Evolutionary conservation across 169 alveolate species (phyloP).

Genomic region (Pseudocohnilembus persalinus): DNA sequence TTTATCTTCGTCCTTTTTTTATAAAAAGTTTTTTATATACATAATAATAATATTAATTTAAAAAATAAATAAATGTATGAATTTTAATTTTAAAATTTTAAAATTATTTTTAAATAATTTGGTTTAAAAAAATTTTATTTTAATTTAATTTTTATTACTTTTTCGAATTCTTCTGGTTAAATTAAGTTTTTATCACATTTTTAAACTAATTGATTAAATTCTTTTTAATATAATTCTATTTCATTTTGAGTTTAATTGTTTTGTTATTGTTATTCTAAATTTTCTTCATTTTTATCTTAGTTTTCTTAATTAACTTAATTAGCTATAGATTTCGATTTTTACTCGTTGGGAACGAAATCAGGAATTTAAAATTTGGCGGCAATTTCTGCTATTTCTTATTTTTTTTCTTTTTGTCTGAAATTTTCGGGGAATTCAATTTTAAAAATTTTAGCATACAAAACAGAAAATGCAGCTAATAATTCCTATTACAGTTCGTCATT

Average conservation of each 20-base stretch:
- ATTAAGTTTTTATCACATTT: conserved; percentile 28
- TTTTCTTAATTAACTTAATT: conserved; percentile 45
- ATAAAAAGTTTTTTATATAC: no score
- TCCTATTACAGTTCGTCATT: conserved; percentile 55
- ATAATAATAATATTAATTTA: no score
- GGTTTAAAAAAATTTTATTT: not conserved
- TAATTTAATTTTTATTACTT: not conserved
- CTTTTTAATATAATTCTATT: not conserved
- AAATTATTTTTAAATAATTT: no score
- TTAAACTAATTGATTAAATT: not conserved
- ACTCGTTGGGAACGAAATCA: conserved; percentile 68
- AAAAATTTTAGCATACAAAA: conserved; percentile 67
- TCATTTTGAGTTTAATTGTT: conserved; percentile 14
- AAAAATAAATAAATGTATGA: not conserved
- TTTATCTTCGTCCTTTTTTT: conserved; percentile 80
- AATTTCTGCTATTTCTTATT: conserved; percentile 46
- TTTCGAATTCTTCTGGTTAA: not conserved
- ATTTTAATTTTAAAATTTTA: no score
- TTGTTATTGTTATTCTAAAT: conserved; percentile 22
- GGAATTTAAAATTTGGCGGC: conserved; percentile 47
- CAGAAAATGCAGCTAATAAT: conserved; percentile 71
- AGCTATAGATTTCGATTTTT: conserved; percentile 63
- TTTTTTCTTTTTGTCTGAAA: conserved; percentile 51
- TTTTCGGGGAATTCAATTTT: conserved; percentile 61
- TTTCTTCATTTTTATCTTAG: conserved; percentile 26